These are phyloP conservation scores for Calvatia gigantea DNA, from an alignment of 768 basidiomycete species.

Conservation along the genomic window DNA sequence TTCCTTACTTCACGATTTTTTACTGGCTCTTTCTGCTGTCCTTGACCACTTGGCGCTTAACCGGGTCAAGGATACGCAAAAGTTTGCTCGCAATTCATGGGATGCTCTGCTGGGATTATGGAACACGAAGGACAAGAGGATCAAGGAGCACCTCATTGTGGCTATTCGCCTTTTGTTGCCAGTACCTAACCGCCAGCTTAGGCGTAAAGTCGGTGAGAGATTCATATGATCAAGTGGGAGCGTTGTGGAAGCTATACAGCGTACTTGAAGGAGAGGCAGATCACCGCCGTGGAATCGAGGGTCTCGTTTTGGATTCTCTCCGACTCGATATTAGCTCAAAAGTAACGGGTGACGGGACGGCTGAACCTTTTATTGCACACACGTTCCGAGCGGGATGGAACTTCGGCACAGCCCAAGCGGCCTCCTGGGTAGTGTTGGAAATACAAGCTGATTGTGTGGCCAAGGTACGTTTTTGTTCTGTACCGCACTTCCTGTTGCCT, in stretches of 20 bases:
- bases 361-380: constrained; percentile 49
- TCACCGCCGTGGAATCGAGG: constrained; percentile 60
- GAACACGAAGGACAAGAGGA: constrained; percentile 69
- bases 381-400: constrained; percentile 74
- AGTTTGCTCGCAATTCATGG: constrained; percentile 64
- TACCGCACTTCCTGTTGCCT: neutral
- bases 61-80: constrained; percentile 49
- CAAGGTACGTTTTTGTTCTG: constrained; percentile 41
- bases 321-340: constrained; percentile 44
- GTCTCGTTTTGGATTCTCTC: constrained; percentile 61
- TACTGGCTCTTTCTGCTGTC: constrained; percentile 63
- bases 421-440: constrained; percentile 77
- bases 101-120: constrained; percentile 64
- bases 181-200: constrained; percentile 48
- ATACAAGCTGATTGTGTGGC: constrained; percentile 76
- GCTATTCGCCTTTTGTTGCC: constrained; percentile 71
- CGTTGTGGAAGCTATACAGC: constrained; percentile 50
- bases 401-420: constrained; percentile 66
- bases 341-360: constrained; percentile 19
- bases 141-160: constrained; percentile 80
- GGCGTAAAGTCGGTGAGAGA: constrained; percentile 16
- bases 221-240: constrained; percentile 39
- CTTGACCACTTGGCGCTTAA: constrained; percentile 82
- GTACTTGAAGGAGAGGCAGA: constrained; percentile 61
- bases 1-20: constrained; percentile 73